These are phyloP conservation scores for Colletotrichum nymphaeae DNA, from an alignment of 2,329 filamentous ascomycete genomes.

Conservation along the genomic window DNA sequence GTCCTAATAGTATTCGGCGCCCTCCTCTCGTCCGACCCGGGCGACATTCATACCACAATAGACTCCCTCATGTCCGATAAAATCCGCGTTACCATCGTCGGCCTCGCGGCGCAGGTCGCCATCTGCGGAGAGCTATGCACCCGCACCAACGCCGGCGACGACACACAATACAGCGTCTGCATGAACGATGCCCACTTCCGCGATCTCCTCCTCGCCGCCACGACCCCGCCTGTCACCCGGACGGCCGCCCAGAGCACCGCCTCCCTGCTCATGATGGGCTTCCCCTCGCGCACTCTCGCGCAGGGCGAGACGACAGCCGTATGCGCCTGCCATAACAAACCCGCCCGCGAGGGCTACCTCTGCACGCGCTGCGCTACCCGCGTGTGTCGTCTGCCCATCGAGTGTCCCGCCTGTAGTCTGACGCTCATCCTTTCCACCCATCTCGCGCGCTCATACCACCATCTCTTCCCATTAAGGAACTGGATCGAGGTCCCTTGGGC, in stretches of 20 bases:
- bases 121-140: slow-evolving; percentile 90
- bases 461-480: slow-evolving; percentile 89
- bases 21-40: slow-evolving; percentile 89
- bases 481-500: slow-evolving; percentile 93
- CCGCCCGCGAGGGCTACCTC: slow-evolving; percentile 85
- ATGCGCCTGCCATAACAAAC: slow-evolving; percentile 90
- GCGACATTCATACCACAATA: slow-evolving; percentile 95
- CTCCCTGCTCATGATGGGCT: slow-evolving; percentile 95
- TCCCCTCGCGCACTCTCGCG: slow-evolving; percentile 87
- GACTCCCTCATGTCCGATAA: slow-evolving; percentile 80
- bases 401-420: slow-evolving; percentile 90
- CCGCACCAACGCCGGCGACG: slow-evolving; percentile 87
- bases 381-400: slow-evolving; percentile 89
- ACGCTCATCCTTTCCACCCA: slow-evolving; percentile 96
- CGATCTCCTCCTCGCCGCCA: slow-evolving; percentile 88
- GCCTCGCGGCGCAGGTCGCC: slow-evolving; percentile 89
- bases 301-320: slow-evolving; percentile 74
- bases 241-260: slow-evolving; percentile 68
- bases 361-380: slow-evolving; percentile 91
- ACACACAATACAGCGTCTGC: slow-evolving; percentile 82
- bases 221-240: slow-evolving; percentile 88
- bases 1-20: slow-evolving; percentile 93
- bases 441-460: slow-evolving; percentile 91
- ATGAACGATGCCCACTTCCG: slow-evolving; percentile 82
- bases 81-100: slow-evolving; percentile 89